phyloP scores from a whole-genome alignment of 441 rosid genomes.

The Populus tomentosa region DNA sequence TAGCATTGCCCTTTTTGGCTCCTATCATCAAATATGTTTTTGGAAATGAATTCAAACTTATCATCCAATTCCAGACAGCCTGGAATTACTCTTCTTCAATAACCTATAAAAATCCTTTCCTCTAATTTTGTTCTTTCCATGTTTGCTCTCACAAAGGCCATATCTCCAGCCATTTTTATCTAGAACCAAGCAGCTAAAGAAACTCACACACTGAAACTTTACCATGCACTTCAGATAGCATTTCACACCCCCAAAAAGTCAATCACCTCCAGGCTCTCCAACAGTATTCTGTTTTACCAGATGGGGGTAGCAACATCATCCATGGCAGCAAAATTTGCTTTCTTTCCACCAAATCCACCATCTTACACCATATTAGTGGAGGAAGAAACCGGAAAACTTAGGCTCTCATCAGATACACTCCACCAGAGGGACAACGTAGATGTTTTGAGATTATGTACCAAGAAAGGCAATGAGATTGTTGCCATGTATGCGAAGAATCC shows the following conservation, averaged over 20 bases:
- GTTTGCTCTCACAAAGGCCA: not conserved
- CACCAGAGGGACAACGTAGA: constrained; percentile 58
- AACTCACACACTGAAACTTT: not conserved
- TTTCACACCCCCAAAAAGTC: not conserved
- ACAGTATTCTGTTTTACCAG: not conserved
- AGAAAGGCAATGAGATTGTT: constrained; percentile 79
- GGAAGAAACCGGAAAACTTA: constrained; percentile 51
- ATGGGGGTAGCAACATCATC: constrained; percentile 89
- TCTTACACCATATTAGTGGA: constrained; percentile 50
- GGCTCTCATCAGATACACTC: constrained; percentile 35
- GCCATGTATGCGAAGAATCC: constrained; percentile 70
- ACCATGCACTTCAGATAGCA: constrained; percentile 19
- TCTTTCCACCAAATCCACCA: constrained; percentile 91
- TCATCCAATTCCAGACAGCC: constrained; percentile 6
- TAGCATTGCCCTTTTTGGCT: not conserved
- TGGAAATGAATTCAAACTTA: not conserved
- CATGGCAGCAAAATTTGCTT: constrained; percentile 89
- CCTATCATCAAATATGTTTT: not conserved
- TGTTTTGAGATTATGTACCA: constrained; percentile 55
- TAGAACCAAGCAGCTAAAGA: constrained; percentile 25
- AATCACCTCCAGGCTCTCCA: not conserved
- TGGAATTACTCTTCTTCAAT: constrained; percentile 20
- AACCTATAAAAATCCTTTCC: constrained; percentile 21
- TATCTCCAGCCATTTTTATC: constrained; percentile 17
- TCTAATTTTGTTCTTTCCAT: constrained; percentile 19